Conservation (phyloP, 2,329 filamentous ascomycete species). For the Cordyceps cateniannulata region DNA sequence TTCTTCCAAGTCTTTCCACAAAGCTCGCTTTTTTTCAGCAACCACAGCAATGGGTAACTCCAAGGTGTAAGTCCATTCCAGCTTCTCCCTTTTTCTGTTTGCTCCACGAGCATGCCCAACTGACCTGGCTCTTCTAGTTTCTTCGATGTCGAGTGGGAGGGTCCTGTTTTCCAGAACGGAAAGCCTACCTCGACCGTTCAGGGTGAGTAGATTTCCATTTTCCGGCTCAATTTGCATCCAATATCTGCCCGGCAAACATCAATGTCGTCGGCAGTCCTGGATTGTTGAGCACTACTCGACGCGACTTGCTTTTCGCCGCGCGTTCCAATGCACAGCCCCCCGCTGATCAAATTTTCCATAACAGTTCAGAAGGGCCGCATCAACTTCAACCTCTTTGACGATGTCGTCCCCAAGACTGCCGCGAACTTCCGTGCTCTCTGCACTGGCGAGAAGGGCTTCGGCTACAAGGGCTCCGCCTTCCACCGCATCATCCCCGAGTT, state of each 20-base stretch:
- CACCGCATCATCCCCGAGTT: constrained; percentile 90
- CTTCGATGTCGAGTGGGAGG: constrained; percentile 70
- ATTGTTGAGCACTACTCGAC: neutral
- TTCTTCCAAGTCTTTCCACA: constrained; percentile 33
- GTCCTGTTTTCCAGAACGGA: constrained; percentile 60
- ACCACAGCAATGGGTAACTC: constrained; percentile 64
- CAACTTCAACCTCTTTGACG: constrained; percentile 82
- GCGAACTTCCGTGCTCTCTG: constrained; percentile 81
- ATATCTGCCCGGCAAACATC: neutral
- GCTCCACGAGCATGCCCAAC: constrained; percentile 1
- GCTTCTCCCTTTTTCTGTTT: no score
- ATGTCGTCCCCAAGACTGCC: constrained; percentile 80
- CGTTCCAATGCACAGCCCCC: neutral
- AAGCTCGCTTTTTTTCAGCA: constrained; percentile 45
- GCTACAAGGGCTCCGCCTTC: constrained; percentile 78
- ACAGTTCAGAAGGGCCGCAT: constrained; percentile 70
- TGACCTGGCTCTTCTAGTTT: constrained; percentile 38
- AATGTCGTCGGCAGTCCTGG: neutral
- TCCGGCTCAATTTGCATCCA: neutral
- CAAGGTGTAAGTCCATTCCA: constrained; percentile 53
- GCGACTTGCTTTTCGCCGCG: neutral
- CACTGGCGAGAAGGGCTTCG: constrained; percentile 73
- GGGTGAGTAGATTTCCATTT: constrained; percentile 42
- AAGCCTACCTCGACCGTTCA: constrained; percentile 47
- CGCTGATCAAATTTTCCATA: constrained; percentile 15